Evolutionary conservation across 23 red algal species (phyloP).

Genomic region (Gracilaria domingensis): DNA sequence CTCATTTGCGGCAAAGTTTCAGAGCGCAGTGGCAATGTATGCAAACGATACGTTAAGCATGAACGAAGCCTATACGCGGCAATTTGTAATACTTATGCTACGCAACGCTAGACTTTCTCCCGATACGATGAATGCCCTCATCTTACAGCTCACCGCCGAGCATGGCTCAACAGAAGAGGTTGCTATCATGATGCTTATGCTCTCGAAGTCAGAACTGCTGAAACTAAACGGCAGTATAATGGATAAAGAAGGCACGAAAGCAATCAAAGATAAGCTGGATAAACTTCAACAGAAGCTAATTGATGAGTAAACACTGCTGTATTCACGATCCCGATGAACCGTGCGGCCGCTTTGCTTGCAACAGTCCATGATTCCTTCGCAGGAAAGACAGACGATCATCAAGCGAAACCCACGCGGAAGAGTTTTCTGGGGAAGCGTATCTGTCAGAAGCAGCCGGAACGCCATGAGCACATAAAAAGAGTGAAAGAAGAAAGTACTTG

Average conservation of each 20-base stretch:
- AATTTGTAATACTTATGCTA: constrained; percentile 6
- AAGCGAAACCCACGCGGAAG: neutral
- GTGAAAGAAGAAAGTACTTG: constrained; percentile 26
- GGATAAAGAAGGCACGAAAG: neutral
- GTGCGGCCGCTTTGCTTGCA: no score
- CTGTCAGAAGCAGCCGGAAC: neutral
- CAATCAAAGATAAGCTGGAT: no score
- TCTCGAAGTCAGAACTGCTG: neutral
- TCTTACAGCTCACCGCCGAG: neutral
- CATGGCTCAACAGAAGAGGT: neutral
- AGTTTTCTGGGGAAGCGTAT: neutral
- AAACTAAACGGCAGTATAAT: neutral
- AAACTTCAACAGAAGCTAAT: no score
- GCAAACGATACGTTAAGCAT: neutral
- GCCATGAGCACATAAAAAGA: neutral
- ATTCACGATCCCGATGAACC: no score
- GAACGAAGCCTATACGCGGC: neutral
- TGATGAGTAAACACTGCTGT: no score
- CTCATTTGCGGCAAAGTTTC: constrained; percentile 1
- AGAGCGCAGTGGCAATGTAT: constrained; percentile 4
- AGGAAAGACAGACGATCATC: neutral
- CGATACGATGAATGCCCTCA: neutral
- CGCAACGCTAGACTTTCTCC: neutral
- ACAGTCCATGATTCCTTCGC: no score
- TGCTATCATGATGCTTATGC: neutral